phyloP scores from a whole-genome alignment of 2,329 filamentous ascomycete genomes.

The Pestalotiopsis sp. region DNA sequence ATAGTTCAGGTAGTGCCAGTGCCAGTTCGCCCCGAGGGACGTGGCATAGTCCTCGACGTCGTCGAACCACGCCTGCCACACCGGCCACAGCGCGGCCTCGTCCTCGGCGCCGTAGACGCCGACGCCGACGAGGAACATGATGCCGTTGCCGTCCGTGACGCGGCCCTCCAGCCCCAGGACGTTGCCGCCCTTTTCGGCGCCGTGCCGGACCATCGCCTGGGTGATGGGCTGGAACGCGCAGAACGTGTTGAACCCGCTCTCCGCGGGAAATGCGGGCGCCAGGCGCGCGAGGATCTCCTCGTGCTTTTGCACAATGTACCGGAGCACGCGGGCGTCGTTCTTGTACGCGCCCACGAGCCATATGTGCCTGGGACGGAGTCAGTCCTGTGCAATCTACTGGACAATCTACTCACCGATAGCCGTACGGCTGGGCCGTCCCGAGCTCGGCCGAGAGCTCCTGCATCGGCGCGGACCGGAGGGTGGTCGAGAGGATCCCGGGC shows the following conservation, averaged over 20 bases:
- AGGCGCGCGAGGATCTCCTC: slow-evolving; percentile 36
- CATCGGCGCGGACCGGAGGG: neutral
- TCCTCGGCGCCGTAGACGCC: slow-evolving; percentile 32
- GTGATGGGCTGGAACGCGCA: slow-evolving; percentile 39
- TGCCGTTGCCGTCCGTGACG: slow-evolving; percentile 29
- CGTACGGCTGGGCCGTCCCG: neutral
- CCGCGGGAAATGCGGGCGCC: slow-evolving; percentile 24
- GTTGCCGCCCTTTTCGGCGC: slow-evolving; percentile 38
- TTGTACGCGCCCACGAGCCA: slow-evolving; percentile 18
- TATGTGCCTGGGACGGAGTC: neutral
- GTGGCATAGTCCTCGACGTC: slow-evolving; percentile 26
- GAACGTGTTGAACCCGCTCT: slow-evolving; percentile 33
- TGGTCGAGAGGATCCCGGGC: neutral
- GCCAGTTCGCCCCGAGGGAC: slow-evolving; percentile 20
- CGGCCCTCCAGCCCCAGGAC: slow-evolving; percentile 38
- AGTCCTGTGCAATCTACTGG: neutral
- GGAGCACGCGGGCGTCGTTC: slow-evolving; percentile 30
- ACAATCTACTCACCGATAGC: neutral
- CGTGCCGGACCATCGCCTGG: slow-evolving; percentile 34
- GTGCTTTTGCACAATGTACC: slow-evolving; percentile 40
- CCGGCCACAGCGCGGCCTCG: slow-evolving; percentile 29
- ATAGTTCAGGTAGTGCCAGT: slow-evolving; percentile 41
- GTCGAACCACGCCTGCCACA: slow-evolving; percentile 28
- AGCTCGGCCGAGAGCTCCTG: slow-evolving; percentile 15
- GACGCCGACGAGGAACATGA: slow-evolving; percentile 31